These are phyloP conservation scores for Ustilago hordei DNA, from an alignment of 1,284 basidiomycete species.

Conservation along the genomic window DNA sequence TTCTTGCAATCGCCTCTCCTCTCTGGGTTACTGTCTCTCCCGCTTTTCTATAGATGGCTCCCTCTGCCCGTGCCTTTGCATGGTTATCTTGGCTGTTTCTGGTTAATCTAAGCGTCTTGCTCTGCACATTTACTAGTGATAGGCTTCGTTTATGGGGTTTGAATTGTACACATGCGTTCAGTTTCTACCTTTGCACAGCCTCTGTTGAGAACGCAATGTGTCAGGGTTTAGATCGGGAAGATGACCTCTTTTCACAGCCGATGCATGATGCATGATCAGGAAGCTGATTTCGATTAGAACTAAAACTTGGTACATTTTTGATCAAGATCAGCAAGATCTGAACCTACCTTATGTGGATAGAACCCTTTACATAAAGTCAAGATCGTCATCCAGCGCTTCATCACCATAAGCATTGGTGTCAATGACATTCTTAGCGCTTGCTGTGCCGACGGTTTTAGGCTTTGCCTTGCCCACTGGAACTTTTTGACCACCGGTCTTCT, in stretches of 20 bases:
- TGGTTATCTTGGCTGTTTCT: background rate
- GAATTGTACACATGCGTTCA: background rate
- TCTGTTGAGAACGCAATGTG: too few species aligned
- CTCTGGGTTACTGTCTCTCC: background rate
- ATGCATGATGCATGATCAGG: background rate
- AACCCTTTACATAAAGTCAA: slow-evolving; percentile 65
- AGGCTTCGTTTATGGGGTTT: background rate
- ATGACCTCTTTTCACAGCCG: too few species aligned
- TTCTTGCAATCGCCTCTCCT: slow-evolving; percentile 2
- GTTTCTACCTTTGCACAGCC: too few species aligned
- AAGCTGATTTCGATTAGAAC: background rate
- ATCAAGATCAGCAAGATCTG: too few species aligned
- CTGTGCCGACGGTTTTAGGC: slow-evolving; percentile 64
- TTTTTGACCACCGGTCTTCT: slow-evolving; percentile 59
- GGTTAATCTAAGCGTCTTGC: slow-evolving; percentile 1
- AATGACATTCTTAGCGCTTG: slow-evolving; percentile 65
- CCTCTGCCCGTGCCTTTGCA: background rate
- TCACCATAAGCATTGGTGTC: slow-evolving; percentile 65
- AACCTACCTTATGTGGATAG: too few species aligned
- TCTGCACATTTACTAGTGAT: background rate
- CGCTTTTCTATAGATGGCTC: slow-evolving; percentile 7
- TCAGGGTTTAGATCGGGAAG: too few species aligned
- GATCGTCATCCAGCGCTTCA: slow-evolving; percentile 67
- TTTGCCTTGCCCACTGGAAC: slow-evolving; percentile 33
- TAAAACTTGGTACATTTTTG: background rate